Evolutionary conservation across 345 rosid genomes (phyloP), one percentile per base, ranked within the genome.

Genomic region (Hypericum perforatum): DNA sequence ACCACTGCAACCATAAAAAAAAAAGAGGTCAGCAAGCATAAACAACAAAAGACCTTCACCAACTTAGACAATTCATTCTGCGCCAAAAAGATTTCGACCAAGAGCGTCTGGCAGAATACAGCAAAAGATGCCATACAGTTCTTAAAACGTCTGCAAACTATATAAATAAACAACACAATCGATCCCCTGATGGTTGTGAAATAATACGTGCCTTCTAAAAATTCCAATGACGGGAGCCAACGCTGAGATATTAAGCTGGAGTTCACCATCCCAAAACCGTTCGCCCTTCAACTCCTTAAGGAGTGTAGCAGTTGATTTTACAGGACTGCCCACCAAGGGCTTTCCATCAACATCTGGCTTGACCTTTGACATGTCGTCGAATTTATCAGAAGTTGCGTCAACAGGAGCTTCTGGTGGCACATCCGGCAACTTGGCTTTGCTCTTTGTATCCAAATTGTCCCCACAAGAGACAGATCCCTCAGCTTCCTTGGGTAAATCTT

Each of bases 191-290:
- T 22, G 32, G 32, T 22, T 22, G 32, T 22, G 32, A 22, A 22
- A 22, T 46, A 43, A 52, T 39, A 74, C 68, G 65, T 67, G 87
- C 98, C 98, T 81, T 69, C 72, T 88, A 66, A 68, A 92, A 56
- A 75, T 44, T 62, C 86, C 86, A 41, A 74, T 52, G 43, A 78
- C 88, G 5, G 97, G 58, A 39, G 69, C 77, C 40, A 58, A 56
- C 6, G 70, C 54, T 8, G 95, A 54, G 44, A 59, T 59, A 62
- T 66, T 85, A 54, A 85, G 82, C 71, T 85, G 91, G 52, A 92
- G 74, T 39, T 62, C 58, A 55, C 98, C 98, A 54, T 82, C 86
- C 98, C 98, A 92, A 10, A 83, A 59, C 13, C 13, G 72, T 8
- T 81, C 82, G 39, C 75, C 85, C 67, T 60, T 78, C 3, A 70